Percentiles rank a stretch among this genome's conserved stretches.
phyloP scores from a whole-genome alignment of 1,284 basidiomycete species.

The Trametes sp. region DNA sequence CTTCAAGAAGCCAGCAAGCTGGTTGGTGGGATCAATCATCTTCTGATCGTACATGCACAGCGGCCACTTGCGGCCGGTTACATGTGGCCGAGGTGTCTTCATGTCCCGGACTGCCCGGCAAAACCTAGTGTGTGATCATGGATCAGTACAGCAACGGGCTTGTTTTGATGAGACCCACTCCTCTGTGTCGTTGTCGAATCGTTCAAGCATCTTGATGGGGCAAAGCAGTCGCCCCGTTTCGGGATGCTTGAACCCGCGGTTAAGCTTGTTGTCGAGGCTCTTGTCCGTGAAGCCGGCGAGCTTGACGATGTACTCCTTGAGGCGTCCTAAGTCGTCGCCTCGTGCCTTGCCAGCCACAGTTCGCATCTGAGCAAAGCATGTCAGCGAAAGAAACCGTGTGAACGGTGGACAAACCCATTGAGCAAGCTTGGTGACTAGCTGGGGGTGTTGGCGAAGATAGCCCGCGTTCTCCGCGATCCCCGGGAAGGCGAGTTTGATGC shows the following conservation, averaged over 20 bases:
- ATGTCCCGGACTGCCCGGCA: neutral
- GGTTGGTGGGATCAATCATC: neutral
- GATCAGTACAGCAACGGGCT: neutral
- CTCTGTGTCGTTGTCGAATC: conserved; percentile 4
- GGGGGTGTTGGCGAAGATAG: conserved; percentile 1
- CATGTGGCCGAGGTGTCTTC: neutral
- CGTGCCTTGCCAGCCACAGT: conserved; percentile 7
- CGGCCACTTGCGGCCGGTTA: neutral
- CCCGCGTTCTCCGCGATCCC: neutral
- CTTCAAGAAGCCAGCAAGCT: neutral
- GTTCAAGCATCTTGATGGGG: neutral
- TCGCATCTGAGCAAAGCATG: neutral
- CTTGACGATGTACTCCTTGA: neutral
- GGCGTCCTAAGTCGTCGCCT: neutral
- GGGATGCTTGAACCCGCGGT: conserved; percentile 10
- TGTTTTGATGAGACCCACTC: neutral
- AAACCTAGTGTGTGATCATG: neutral
- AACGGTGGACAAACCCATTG: neutral
- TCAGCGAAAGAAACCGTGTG: neutral
- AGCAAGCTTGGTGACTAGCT: neutral
- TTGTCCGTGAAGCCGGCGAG: neutral
- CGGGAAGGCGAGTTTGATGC: neutral
- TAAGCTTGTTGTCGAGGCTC: neutral
- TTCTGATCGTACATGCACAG: conserved; percentile 5
- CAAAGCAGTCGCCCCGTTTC: conserved; percentile 1